These are phyloP conservation scores for Penicillium tannophilum DNA, from an alignment of 495 filamentous ascomycete genomes.

Conservation along the genomic window DNA sequence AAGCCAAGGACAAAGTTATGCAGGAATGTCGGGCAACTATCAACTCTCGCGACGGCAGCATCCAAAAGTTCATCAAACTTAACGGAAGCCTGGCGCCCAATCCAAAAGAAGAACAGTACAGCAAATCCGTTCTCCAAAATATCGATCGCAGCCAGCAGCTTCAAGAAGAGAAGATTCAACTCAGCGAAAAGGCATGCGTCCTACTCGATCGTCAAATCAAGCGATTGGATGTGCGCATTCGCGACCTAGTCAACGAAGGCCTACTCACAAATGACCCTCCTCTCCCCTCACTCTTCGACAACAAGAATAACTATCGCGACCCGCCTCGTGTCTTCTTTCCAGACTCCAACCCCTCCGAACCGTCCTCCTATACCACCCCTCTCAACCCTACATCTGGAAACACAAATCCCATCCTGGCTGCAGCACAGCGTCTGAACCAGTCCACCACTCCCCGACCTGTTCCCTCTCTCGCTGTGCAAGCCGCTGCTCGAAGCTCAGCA, in stretches of 20 bases:
- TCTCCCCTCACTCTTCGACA: constrained; percentile 76
- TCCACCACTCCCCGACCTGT: constrained; percentile 31
- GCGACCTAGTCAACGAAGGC: constrained; percentile 75
- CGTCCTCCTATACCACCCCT: constrained; percentile 42
- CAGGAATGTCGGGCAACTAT: constrained; percentile 73
- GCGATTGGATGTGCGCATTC: constrained; percentile 83
- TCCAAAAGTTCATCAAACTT: constrained; percentile 88
- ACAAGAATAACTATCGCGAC: constrained; percentile 56
- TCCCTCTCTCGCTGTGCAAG: constrained; percentile 31
- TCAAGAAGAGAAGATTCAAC: constrained; percentile 82
- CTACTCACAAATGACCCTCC: constrained; percentile 77
- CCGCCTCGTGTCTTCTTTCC: constrained; percentile 55
- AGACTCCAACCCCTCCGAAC: constrained; percentile 44
- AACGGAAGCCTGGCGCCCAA: constrained; percentile 82
- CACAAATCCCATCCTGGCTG: constrained; percentile 40
- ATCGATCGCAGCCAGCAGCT: constrained; percentile 71
- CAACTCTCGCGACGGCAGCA: constrained; percentile 72
- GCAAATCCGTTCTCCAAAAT: constrained; percentile 68
- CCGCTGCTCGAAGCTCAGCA: constrained; percentile 51
- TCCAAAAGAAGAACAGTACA: constrained; percentile 80
- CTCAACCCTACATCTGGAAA: constrained; percentile 47
- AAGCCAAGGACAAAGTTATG: constrained; percentile 82
- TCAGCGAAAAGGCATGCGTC: constrained; percentile 74
- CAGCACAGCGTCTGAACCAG: constrained; percentile 52
- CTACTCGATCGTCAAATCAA: constrained; percentile 88